These are phyloP conservation scores for Saturnispora mendoncae DNA, from an alignment of 805 yeast species.

Conservation along the genomic window DNA sequence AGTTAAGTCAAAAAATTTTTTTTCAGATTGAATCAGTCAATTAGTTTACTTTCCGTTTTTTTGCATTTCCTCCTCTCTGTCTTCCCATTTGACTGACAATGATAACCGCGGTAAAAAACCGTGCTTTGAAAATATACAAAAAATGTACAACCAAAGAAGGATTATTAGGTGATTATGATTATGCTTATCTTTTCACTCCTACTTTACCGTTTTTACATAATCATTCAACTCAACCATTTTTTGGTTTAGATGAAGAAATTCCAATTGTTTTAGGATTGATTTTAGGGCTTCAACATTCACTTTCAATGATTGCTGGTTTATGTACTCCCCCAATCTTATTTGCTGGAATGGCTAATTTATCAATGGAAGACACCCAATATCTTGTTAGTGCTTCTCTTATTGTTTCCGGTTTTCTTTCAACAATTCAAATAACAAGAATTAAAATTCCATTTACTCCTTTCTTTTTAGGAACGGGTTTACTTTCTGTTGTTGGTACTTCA, in stretches of 20 bases:
- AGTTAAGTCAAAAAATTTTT: too few relatives aligned
- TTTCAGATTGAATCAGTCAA: too few relatives aligned
- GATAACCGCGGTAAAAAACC: not conserved
- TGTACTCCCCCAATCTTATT: conserved; percentile 78
- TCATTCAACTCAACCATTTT: conserved; percentile 62
- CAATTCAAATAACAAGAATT: conserved; percentile 73
- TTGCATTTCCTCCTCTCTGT: not conserved
- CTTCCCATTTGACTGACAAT: not conserved
- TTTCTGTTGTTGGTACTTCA: conserved; percentile 87
- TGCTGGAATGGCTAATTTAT: conserved; percentile 52
- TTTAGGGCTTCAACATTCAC: conserved; percentile 79
- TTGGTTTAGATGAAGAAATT: conserved; percentile 70
- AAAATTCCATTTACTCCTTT: conserved; percentile 66
- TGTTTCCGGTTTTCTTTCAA: conserved; percentile 59
- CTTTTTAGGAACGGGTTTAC: conserved; percentile 78
- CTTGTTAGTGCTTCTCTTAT: conserved; percentile 67
- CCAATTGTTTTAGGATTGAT: conserved; percentile 71
- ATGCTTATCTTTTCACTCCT: conserved; percentile 72
- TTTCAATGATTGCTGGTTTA: conserved; percentile 89
- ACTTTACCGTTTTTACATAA: conserved; percentile 55
- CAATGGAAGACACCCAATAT: conserved; percentile 42
- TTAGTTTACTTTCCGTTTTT: too few relatives aligned
- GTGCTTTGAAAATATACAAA: conserved; percentile 7
- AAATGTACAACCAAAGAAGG: conserved; percentile 65
- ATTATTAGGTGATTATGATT: conserved; percentile 80